These are phyloP conservation scores for Plasmodiophora brassicae DNA, from an alignment of 208 protist genomes.

Conservation along the genomic window DNA sequence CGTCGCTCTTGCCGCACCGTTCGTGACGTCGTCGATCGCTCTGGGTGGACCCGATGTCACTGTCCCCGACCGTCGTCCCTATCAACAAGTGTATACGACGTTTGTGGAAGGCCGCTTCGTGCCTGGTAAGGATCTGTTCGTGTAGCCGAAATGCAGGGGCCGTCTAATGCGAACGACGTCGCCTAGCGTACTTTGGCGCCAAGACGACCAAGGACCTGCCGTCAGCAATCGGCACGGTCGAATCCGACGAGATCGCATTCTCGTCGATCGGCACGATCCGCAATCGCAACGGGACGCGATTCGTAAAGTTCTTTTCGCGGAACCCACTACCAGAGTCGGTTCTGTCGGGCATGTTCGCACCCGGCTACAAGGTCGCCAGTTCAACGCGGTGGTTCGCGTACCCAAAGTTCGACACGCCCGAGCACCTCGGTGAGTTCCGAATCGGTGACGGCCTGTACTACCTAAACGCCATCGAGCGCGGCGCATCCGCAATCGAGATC, in stretches of 20 bases:
- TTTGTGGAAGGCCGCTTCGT: neutral
- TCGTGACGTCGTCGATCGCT: neutral
- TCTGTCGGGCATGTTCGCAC: neutral
- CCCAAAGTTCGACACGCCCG: neutral
- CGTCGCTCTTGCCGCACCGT: neutral
- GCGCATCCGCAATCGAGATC: neutral
- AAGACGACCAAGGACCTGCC: neutral
- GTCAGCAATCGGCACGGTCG: neutral
- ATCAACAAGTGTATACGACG: neutral
- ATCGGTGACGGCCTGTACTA: neutral
- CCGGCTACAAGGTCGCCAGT: neutral
- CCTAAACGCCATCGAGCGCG: constrained; percentile 3
- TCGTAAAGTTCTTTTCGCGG: constrained; percentile 3
- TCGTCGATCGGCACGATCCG: neutral
- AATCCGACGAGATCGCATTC: neutral
- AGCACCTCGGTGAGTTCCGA: neutral
- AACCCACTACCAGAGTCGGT: neutral
- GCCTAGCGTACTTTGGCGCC: neutral
- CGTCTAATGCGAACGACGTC: neutral
- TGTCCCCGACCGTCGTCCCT: neutral
- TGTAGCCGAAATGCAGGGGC: neutral
- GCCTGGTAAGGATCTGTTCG: neutral
- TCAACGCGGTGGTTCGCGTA: neutral
- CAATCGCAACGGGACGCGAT: neutral
- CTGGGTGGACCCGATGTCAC: neutral